Base-by-base conservation (phyloP, 495 filamentous ascomycete genomes). In the Parathielavia appendiculata region DNA sequence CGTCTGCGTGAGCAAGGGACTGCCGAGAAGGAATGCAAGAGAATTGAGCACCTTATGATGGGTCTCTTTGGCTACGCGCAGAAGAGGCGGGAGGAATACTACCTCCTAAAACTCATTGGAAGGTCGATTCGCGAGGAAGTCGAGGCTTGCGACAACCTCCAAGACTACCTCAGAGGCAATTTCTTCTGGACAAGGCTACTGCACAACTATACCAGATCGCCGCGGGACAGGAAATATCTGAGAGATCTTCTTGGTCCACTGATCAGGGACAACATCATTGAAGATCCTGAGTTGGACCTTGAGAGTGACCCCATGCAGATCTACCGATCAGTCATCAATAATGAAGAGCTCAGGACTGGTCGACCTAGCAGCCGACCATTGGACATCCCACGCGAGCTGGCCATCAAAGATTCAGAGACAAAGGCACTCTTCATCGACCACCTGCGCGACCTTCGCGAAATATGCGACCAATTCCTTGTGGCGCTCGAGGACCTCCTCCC, bases 221-320 rank as follows among this genome's bases (percentile, higher is more conserved):
- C 93, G 26, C 82, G 90, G 36, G 92, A 97, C 69, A 84, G 93
- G 52, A 96, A 95, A 62, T 99, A 90, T 72, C 79, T 97, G 66
- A 83, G 89, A 35, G 89, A 93, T 63, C 75, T 96, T 11, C 73
- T 97, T 12, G 90, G 90, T 14, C 83, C 88, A 9, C 72, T 97
- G 36, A 86, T 97, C 59, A 85, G 86, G 60, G 85, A 93, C 60
- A 90, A 91, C 65, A 86, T 97, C 68, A 86, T 97, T 46, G 92
- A 96, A 34, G 95, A 96, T 60, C 86, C 89, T 8, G 86, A 86
- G 10, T 77, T 97, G 51, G 92, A 97, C 63, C 79, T 99, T 16
- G 93, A 99, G 71, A 96, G 92, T 66, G 93, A 99, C 68, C 93
- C 93, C 0, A 87, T 97, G 78, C 92, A 97, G 63, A 99, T 99